These are phyloP conservation scores for Myotisia sp. DNA, from an alignment of 2,329 filamentous ascomycete species.

Conservation along the genomic window DNA sequence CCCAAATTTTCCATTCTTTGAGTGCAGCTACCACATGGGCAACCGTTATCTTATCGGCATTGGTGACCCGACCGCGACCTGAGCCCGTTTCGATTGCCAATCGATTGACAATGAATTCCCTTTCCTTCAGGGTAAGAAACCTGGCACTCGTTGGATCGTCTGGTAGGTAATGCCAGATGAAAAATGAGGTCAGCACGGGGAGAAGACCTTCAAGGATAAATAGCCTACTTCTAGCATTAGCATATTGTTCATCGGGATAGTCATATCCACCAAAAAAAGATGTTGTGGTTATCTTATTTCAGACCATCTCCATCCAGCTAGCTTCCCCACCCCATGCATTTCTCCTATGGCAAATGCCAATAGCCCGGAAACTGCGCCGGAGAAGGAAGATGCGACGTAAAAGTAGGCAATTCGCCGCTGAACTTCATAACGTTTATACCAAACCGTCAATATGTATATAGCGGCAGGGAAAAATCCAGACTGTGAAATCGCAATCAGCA, in stretches of 20 bases:
- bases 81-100: conserved; percentile 16
- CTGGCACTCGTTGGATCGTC: conserved; percentile 49
- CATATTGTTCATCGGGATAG: no score
- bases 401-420: conserved; percentile 19
- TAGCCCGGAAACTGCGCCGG: conserved; percentile 35
- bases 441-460: conserved; percentile 14
- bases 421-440: conserved; percentile 20
- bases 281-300: no score
- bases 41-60: conserved; percentile 24
- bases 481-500: conserved; percentile 1
- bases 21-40: conserved; percentile 34
- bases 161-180: conserved; percentile 47
- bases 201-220: conserved; percentile 37
- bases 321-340: conserved; percentile 30
- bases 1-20: conserved; percentile 35
- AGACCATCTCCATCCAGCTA: conserved; percentile 34
- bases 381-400: conserved; percentile 18
- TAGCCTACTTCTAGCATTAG: conserved; percentile 19
- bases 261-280: no score
- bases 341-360: conserved; percentile 36
- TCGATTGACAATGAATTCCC: conserved; percentile 20
- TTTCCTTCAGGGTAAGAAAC: conserved; percentile 41
- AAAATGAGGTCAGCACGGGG: conserved; percentile 37
- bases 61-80: conserved; percentile 13
- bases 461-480: conserved; percentile 39